These are phyloP conservation scores for Solanum medicagineum DNA, from an alignment of 257 asterid species.

Conservation along the genomic window DNA sequence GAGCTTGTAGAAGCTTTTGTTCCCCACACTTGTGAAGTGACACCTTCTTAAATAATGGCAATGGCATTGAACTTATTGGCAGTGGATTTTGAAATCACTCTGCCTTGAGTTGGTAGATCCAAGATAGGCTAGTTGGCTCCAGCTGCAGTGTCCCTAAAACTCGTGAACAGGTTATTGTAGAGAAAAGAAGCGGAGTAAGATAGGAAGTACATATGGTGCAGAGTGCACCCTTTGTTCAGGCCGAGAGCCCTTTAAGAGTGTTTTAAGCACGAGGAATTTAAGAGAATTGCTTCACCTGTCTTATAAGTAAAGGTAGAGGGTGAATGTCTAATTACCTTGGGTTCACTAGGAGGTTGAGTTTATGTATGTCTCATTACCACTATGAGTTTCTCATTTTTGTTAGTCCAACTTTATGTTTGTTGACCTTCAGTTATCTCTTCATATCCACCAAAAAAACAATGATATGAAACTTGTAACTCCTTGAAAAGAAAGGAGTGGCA, in stretches of 20 bases:
- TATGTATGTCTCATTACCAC: background rate
- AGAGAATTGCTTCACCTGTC: background rate
- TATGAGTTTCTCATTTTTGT: background rate
- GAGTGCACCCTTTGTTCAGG: background rate
- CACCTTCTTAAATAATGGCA: background rate
- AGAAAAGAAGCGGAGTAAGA: background rate
- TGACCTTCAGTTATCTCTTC: background rate
- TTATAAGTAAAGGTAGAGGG: background rate
- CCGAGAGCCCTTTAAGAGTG: background rate
- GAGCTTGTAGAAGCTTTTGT: background rate
- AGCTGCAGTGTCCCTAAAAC: background rate
- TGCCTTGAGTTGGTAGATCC: background rate
- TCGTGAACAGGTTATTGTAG: background rate
- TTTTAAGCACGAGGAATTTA: background rate
- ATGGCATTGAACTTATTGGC: background rate
- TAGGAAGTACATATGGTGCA: background rate
- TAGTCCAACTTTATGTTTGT: background rate
- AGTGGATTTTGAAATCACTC: background rate
- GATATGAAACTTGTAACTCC: background rate
- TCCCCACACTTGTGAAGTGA: background rate
- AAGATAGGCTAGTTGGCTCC: background rate
- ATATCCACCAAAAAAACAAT: background rate
- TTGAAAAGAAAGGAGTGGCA: background rate
- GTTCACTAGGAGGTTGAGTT: background rate
- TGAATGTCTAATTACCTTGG: background rate